These are phyloP conservation scores for Neoascochyta sp. DNA, from an alignment of 2,329 filamentous ascomycete species.

Conservation along the genomic window DNA sequence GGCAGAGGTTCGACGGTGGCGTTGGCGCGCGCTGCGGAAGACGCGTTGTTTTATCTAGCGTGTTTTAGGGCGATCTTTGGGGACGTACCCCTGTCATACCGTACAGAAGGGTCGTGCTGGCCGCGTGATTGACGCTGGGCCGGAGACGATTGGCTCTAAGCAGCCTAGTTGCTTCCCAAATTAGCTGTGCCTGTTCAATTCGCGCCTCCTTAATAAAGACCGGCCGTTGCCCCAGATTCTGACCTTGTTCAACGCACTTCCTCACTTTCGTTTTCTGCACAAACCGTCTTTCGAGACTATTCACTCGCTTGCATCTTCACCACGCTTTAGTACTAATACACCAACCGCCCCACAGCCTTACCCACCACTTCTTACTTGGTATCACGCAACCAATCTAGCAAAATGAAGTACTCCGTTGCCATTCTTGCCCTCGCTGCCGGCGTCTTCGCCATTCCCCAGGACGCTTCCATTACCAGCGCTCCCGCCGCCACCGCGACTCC, in stretches of 20 bases:
- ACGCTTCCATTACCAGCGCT: constrained; percentile 37
- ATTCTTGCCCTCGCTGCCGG: constrained; percentile 46
- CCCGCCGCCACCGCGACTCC: constrained; percentile 29
- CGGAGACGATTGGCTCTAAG: not conserved
- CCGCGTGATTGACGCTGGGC: no score
- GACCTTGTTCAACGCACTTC: constrained; percentile 4
- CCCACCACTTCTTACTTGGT: not conserved
- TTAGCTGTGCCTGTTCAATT: not conserved
- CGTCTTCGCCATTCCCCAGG: constrained; percentile 42
- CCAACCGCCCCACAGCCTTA: not conserved
- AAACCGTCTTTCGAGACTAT: constrained; percentile 7
- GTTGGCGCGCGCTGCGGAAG: constrained; percentile 10
- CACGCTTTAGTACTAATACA: no score
- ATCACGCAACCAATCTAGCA: constrained; percentile 15
- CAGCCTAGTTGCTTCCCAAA: not conserved
- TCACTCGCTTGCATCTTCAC: constrained; percentile 5
- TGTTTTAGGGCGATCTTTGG: constrained; percentile 20
- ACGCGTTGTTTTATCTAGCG: constrained; percentile 26
- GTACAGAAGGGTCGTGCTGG: no score
- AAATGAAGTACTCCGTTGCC: constrained; percentile 45
- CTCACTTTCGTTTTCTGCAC: constrained; percentile 8
- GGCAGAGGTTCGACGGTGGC: constrained; percentile 15
- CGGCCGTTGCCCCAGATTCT: constrained; percentile 6
- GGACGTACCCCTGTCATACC: no score
- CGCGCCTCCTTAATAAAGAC: constrained; percentile 5